Conservation (phyloP, 805 yeast genomes). For the Candida lessepsii region DNA sequence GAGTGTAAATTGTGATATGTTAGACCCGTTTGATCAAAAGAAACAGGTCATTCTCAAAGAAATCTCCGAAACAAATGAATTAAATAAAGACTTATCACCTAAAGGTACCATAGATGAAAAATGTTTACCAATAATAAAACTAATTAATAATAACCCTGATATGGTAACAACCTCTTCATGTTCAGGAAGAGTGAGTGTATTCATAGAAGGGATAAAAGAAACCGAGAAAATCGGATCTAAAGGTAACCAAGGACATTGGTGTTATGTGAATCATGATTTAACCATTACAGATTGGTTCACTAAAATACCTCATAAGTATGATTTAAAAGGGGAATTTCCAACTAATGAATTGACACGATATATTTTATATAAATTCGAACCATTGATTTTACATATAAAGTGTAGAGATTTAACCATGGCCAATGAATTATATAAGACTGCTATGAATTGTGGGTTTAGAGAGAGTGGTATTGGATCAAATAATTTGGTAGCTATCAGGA, state of each 20-base stretch:
- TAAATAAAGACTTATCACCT: constrained; percentile 69
- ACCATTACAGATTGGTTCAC: constrained; percentile 49
- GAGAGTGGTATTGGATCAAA: constrained; percentile 85
- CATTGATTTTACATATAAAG: constrained; percentile 79
- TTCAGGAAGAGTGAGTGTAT: constrained; percentile 83
- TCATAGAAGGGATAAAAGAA: constrained; percentile 67
- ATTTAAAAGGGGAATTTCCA: constrained; percentile 7
- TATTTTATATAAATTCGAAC: constrained; percentile 78
- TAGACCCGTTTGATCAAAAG: constrained; percentile 67
- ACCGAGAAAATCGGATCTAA: constrained; percentile 65
- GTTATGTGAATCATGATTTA: constrained; percentile 72
- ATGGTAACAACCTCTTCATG: constrained; percentile 89
- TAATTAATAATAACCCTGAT: constrained; percentile 60
- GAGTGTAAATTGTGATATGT: constrained; percentile 19
- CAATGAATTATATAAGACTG: constrained; percentile 58
- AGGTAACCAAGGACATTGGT: constrained; percentile 83
- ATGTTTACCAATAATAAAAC: constrained; percentile 68
- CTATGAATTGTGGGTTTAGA: constrained; percentile 83
- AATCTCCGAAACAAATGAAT: constrained; percentile 42
- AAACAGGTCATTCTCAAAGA: constrained; percentile 54
- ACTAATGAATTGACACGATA: constrained; percentile 41
- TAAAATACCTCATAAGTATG: constrained; percentile 21
- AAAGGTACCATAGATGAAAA: constrained; percentile 80
- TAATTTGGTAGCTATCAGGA: constrained; percentile 74
- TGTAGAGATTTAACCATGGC: constrained; percentile 65